phyloP scores from a whole-genome alignment of 352 stramenopile genomes.

The Phytophthora lateralis region DNA sequence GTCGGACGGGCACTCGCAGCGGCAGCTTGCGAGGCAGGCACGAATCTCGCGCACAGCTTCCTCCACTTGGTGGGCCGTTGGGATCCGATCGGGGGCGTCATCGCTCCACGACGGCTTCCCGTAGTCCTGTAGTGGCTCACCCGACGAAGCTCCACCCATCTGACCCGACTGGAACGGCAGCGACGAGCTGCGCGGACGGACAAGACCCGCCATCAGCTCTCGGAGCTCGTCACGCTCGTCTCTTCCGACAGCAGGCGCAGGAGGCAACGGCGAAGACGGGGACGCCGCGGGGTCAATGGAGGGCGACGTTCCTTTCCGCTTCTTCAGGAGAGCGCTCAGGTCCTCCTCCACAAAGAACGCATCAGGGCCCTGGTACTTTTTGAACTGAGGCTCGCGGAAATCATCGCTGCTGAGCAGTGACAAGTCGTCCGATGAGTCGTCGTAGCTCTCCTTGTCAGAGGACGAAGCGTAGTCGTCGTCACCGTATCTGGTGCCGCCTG shows the following conservation, averaged over 20 bases:
- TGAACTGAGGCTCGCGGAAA: constrained; percentile 33
- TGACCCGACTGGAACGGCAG: constrained; percentile 52
- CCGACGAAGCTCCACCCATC: constrained; percentile 38
- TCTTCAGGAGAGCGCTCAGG: constrained; percentile 37
- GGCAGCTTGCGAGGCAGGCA: constrained; percentile 56
- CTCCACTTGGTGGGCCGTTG: constrained; percentile 48
- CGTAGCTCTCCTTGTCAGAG: constrained; percentile 43
- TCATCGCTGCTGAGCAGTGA: constrained; percentile 41
- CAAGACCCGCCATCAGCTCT: constrained; percentile 62
- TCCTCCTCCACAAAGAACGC: constrained; percentile 50
- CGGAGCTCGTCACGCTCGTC: constrained; percentile 66
- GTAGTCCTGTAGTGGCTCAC: constrained; percentile 35
- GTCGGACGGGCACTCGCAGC: constrained; percentile 69
- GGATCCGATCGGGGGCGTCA: constrained; percentile 43
- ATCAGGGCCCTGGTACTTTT: constrained; percentile 28
- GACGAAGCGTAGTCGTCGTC: constrained; percentile 39
- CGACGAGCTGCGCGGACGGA: constrained; percentile 68
- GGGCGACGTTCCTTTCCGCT: constrained; percentile 24
- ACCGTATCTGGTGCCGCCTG: constrained; percentile 27
- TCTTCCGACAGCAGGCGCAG: constrained; percentile 9
- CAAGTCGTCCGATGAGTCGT: constrained; percentile 41
- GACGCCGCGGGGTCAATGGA: constrained; percentile 19
- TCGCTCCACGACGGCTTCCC: constrained; percentile 68
- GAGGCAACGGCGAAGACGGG: constrained; percentile 20
- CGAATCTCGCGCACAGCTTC: constrained; percentile 57